These are phyloP conservation scores for Phytophthora meadii DNA, from an alignment of 352 stramenopile species.

Conservation along the genomic window DNA sequence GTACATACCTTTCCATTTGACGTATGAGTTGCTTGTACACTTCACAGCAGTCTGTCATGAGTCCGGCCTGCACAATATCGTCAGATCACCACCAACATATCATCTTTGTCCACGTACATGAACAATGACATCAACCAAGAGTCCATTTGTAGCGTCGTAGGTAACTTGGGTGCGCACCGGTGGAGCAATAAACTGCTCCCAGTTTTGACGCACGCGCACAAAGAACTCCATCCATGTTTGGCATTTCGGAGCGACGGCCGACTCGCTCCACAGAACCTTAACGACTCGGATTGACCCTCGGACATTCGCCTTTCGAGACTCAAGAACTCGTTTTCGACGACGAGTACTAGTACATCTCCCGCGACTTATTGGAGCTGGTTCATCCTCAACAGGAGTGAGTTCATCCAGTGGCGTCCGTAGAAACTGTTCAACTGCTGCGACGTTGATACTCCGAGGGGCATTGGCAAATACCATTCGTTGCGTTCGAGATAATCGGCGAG, in stretches of 20 bases:
- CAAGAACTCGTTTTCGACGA: slow-evolving; percentile 40
- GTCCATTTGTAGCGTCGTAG: slow-evolving; percentile 61
- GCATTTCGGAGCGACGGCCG: slow-evolving; percentile 35
- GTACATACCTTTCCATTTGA: slow-evolving; percentile 51
- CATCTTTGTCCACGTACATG: slow-evolving; percentile 38
- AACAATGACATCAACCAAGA: slow-evolving; percentile 65
- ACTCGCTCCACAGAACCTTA: slow-evolving; percentile 91
- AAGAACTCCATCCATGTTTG: slow-evolving; percentile 34
- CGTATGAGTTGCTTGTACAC: slow-evolving; percentile 50
- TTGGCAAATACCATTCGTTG: slow-evolving; percentile 49
- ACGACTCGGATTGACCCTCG: slow-evolving; percentile 73
- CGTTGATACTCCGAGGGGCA: slow-evolving; percentile 56
- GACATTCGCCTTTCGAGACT: slow-evolving; percentile 77
- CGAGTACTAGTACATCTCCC: slow-evolving; percentile 19
- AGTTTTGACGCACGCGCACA: slow-evolving; percentile 29
- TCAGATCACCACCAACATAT: too few species aligned
- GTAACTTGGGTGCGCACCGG: slow-evolving; percentile 64
- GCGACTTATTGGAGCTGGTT: not conserved
- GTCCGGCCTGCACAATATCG: slow-evolving; percentile 34
- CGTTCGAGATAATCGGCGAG: slow-evolving; percentile 42
- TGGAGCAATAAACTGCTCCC: slow-evolving; percentile 47
- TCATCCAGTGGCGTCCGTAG: slow-evolving; percentile 33
- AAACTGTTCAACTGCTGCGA: slow-evolving; percentile 64
- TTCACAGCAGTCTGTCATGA: slow-evolving; percentile 38
- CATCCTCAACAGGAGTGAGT: not conserved